phyloP scores from a whole-genome alignment of 2,329 filamentous ascomycete genomes.

The Scorias spongiosa region DNA sequence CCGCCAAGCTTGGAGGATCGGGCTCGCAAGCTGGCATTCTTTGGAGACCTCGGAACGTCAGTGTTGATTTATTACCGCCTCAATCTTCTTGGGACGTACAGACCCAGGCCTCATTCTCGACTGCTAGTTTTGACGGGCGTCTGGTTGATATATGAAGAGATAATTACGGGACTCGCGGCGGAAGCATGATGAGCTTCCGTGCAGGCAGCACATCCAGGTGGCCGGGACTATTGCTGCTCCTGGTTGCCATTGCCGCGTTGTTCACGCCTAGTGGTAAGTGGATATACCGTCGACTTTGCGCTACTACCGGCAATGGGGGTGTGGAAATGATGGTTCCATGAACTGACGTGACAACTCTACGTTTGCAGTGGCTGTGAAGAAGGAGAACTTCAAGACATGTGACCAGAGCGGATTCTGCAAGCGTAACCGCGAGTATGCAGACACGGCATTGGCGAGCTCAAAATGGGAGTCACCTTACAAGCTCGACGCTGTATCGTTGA shows the following conservation, averaged over 20 bases:
- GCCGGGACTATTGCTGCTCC: not conserved
- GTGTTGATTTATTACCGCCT: too few species aligned
- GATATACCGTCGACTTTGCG: not conserved
- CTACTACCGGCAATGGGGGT: not conserved
- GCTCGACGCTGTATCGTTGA: constrained; percentile 55
- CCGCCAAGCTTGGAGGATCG: too few species aligned
- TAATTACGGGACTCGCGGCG: too few species aligned
- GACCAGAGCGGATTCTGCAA: constrained; percentile 93
- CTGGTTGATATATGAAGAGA: too few species aligned
- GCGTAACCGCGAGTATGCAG: constrained; percentile 80
- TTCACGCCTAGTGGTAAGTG: not conserved
- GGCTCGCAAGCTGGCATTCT: too few species aligned
- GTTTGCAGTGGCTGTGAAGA: constrained; percentile 63
- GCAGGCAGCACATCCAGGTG: not conserved
- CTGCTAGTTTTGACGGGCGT: too few species aligned
- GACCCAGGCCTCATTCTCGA: too few species aligned
- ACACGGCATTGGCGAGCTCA: constrained; percentile 50
- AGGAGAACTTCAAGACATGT: constrained; percentile 95
- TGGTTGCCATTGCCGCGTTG: not conserved
- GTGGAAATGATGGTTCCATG: not conserved
- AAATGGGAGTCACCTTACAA: constrained; percentile 71
- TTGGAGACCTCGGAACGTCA: too few species aligned
- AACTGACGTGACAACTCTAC: not conserved
- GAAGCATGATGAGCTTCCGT: not conserved
- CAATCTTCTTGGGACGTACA: too few species aligned